A percentile compares a stretch with the other conserved stretches of the same genome.
Evolutionary conservation across 345 rosid species (phyloP).

Genomic region (Eucalyptus camaldulensis): DNA sequence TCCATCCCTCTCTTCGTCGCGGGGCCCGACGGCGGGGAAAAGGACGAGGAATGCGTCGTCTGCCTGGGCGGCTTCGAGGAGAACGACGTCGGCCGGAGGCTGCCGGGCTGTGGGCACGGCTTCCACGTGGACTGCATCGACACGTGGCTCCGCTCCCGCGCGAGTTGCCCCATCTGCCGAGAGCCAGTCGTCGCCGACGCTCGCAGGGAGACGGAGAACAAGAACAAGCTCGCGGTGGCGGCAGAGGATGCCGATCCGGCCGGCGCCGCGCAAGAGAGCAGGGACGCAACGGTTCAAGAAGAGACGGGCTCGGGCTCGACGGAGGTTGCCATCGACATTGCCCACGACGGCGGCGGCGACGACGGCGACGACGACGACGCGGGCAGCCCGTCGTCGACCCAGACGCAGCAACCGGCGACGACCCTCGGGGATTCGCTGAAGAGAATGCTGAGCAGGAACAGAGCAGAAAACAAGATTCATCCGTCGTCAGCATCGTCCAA

Average conservation of each 20-base stretch:
- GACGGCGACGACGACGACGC: neutral
- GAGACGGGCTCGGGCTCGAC: conserved; percentile 1
- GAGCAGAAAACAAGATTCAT: conserved; percentile 11
- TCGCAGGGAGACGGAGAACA: neutral
- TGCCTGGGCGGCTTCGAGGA: conserved; percentile 60
- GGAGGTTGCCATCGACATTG: conserved; percentile 9
- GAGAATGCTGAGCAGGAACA: conserved; percentile 51
- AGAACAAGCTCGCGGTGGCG: neutral
- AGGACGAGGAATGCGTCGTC: conserved; percentile 45
- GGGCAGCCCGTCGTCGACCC: neutral
- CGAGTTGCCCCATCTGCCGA: conserved; percentile 70
- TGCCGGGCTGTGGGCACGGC: conserved; percentile 53
- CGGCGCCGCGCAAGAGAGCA: neutral
- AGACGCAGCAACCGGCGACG: neutral
- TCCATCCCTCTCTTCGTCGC: conserved; percentile 54
- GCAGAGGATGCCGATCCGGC: neutral
- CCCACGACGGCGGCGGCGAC: neutral
- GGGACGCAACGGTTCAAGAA: neutral
- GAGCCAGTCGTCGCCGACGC: neutral
- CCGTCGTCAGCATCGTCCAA: conserved; percentile 8
- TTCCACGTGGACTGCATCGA: conserved; percentile 82
- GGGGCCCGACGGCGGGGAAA: conserved; percentile 4
- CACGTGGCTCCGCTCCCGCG: conserved; percentile 67
- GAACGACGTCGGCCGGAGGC: conserved; percentile 40
- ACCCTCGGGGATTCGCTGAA: conserved; percentile 30